phyloP scores from a whole-genome alignment of 2,329 filamentous ascomycete genomes.

The Alternaria sp. region DNA sequence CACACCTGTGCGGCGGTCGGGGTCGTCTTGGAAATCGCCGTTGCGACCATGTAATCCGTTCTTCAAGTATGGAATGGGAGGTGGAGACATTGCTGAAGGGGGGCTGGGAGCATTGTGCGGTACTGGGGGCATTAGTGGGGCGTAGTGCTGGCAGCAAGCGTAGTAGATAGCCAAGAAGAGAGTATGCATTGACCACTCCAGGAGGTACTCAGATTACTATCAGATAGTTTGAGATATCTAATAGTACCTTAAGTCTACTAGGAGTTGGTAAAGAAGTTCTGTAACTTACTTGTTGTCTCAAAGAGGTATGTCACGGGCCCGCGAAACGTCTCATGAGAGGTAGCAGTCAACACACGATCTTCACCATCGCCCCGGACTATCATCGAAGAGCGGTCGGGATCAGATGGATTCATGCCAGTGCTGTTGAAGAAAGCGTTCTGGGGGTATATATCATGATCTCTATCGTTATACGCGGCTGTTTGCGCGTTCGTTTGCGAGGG shows the following conservation, averaged over 20 bases:
- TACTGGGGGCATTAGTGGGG: background rate
- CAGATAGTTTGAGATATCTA: background rate
- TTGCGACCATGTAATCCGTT: constrained; percentile 31
- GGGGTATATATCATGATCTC: background rate
- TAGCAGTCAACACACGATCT: constrained; percentile 11
- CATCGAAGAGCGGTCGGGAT: constrained; percentile 6
- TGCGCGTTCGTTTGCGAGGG: background rate
- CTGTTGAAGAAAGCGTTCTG: background rate
- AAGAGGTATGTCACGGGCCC: constrained; percentile 2
- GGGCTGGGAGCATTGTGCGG: background rate
- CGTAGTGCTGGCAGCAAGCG: background rate
- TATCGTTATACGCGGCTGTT: background rate
- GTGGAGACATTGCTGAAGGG: background rate
- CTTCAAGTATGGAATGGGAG: constrained; percentile 28
- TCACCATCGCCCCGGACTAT: background rate
- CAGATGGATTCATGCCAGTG: background rate
- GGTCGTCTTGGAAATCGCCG: constrained; percentile 29
- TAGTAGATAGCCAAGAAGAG: background rate
- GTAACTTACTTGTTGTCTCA: constrained; percentile 10
- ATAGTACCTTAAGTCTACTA: background rate
- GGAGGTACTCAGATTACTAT: background rate
- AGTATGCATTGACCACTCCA: background rate
- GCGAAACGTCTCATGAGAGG: background rate
- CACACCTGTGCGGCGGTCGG: constrained; percentile 25
- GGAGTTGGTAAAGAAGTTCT: background rate